These are phyloP conservation scores for Wickerhamomyces silvicola DNA, from an alignment of 805 yeast species.

Conservation along the genomic window DNA sequence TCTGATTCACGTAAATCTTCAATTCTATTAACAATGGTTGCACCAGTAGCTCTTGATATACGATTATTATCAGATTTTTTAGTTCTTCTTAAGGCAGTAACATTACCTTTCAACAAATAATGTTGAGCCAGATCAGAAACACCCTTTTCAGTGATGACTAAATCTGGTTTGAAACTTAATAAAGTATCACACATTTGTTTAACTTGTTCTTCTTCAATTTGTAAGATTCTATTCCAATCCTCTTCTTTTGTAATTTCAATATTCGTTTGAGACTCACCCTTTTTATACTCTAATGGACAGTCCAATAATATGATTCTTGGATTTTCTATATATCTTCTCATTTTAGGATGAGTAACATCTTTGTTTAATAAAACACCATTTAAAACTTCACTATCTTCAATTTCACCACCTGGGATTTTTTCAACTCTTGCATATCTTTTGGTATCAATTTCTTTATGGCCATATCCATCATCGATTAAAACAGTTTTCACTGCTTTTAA, in stretches of 20 bases:
- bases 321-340: slow-evolving; percentile 83
- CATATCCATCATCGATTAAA: slow-evolving; percentile 47
- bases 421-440: slow-evolving; percentile 92
- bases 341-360: slow-evolving; percentile 98
- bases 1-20: slow-evolving; percentile 92
- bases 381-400: slow-evolving; percentile 79
- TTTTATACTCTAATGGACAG: slow-evolving; percentile 96
- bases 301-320: slow-evolving; percentile 88
- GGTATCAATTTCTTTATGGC: slow-evolving; percentile 77
- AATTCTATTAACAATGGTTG: slow-evolving; percentile 90
- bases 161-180: slow-evolving; percentile 79
- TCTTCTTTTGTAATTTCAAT: slow-evolving; percentile 93
- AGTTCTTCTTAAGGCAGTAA: slow-evolving; percentile 88
- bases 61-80: slow-evolving; percentile 94
- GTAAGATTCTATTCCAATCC: slow-evolving; percentile 92
- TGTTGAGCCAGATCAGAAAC: slow-evolving; percentile 98
- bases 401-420: slow-evolving; percentile 97
- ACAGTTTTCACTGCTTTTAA: slow-evolving; percentile 86
- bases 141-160: slow-evolving; percentile 97
- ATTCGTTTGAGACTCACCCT: slow-evolving; percentile 98
- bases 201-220: slow-evolving; percentile 97
- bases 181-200: slow-evolving; percentile 79
- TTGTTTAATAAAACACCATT: slow-evolving; percentile 92
- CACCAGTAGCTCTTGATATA: slow-evolving; percentile 95
- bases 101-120: slow-evolving; percentile 87